phyloP scores from a whole-genome alignment of 1,139 yeast genomes.

The Zygoascus hellenicus region DNA sequence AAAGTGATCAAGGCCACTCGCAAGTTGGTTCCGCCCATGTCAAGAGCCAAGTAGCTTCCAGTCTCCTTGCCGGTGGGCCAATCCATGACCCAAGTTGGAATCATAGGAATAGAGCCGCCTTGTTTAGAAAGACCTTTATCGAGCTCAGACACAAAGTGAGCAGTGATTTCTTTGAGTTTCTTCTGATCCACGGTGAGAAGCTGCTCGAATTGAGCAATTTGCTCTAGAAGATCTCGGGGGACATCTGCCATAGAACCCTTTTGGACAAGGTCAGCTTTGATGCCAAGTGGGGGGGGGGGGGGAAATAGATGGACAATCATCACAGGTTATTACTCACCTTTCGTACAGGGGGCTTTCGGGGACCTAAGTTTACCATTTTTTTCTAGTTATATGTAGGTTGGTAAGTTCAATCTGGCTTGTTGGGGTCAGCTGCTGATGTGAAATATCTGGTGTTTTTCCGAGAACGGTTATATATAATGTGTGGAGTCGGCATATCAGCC shows the following conservation, averaged over 20 bases:
- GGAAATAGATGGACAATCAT: neutral
- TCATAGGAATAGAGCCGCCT: conserved; percentile 93
- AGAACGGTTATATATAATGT: too few relatives aligned
- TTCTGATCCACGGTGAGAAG: conserved; percentile 58
- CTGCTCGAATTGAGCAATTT: conserved; percentile 54
- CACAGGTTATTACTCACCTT: conserved; percentile 37
- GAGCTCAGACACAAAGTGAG: conserved; percentile 66
- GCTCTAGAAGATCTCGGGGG: conserved; percentile 56
- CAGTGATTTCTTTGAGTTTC: conserved; percentile 57
- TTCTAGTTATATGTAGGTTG: too few relatives aligned
- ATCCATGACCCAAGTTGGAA: conserved; percentile 93
- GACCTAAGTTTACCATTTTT: conserved; percentile 76
- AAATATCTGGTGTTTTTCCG: too few relatives aligned
- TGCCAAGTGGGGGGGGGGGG: neutral
- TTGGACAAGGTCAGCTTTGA: neutral
- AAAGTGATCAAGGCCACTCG: conserved; percentile 82
- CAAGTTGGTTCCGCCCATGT: conserved; percentile 92
- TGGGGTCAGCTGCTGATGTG: too few relatives aligned
- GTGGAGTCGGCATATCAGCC: too few relatives aligned
- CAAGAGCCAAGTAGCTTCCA: conserved; percentile 88
- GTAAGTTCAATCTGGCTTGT: too few relatives aligned
- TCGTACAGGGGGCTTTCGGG: conserved; percentile 76
- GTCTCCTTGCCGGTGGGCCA: conserved; percentile 86
- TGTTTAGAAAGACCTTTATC: conserved; percentile 63
- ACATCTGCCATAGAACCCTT: conserved; percentile 71